Evolutionary conservation across 768 basidiomycete species (phyloP), one percentile per base, ranked within the genome.

Genomic region (Naematelia encephala): DNA sequence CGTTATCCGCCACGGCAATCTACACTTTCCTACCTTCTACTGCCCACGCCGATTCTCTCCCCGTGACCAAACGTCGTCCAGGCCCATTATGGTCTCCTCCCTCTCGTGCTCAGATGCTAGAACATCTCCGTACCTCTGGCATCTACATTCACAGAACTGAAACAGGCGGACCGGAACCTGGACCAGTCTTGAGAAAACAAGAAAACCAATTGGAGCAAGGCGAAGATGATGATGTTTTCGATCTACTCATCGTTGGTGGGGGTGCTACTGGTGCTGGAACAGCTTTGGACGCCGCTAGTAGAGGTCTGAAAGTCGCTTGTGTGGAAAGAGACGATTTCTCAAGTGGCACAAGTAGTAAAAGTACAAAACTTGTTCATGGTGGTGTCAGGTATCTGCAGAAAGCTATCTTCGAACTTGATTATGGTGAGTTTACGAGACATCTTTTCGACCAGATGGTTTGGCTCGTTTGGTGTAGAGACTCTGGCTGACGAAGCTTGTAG

Each of bases 301-400:
- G 94, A 57, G 93, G 96, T 0, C 81, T 99, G 45, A 89, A 86
- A 73, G 94, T 98, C 13, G 94, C 90, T 0, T 80, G 98, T 59
- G 92, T 97, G 0, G 94, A 99, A 70, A 80, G 91, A 47, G 88
- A 90, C 63, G 94, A 99, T 74, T 99, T 94, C 63, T 84, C 86
- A 67, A 84, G 89, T 22, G 93, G 93, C 16, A 96, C 94, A 0
- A 94, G 91, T 0, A 94, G 91, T 4, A 98, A 98, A 74, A 92
- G 91, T 5, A 98, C 96, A 0, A 98, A 99, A 76, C 86, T 99
- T 53, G 94, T 99, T 0, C 96, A 99, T 78, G 94, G 94, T 14
- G 94, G 94, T 39, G 94, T 98, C 1, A 85, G 94, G 1, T 99
- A 99, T 77, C 84, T 99, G 11, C 94, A 99, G 72, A 99, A 98